phyloP scores from a whole-genome alignment of 352 stramenopile species.

The Plasmopara muralis region DNA sequence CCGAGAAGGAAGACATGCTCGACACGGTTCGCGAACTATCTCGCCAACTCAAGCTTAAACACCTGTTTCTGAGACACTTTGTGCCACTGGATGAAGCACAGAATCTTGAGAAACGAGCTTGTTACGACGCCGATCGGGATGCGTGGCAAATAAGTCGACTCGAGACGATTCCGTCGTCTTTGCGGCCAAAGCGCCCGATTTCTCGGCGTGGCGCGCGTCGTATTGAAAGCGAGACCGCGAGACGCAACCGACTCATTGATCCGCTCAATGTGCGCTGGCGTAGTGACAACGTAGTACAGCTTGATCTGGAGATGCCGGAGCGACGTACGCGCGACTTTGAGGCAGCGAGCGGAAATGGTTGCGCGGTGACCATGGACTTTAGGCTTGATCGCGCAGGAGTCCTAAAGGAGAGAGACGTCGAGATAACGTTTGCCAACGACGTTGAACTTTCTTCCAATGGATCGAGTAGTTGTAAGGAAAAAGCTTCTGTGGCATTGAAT shows the following conservation, averaged over 20 bases:
- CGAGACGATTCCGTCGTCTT: constrained; percentile 48
- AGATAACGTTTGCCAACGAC: too few species aligned
- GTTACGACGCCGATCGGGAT: constrained; percentile 87
- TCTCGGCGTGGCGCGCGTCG: constrained; percentile 54
- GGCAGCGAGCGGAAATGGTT: constrained; percentile 4
- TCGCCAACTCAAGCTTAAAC: constrained; percentile 93
- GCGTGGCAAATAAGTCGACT: constrained; percentile 81
- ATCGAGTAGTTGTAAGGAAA: too few species aligned
- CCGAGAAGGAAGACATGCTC: constrained; percentile 93
- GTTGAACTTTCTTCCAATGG: too few species aligned
- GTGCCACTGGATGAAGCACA: constrained; percentile 64
- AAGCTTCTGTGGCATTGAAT: too few species aligned
- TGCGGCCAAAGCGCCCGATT: constrained; percentile 53
- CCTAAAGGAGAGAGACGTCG: too few species aligned
- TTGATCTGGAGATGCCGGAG: constrained; percentile 88
- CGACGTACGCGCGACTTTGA: constrained; percentile 78
- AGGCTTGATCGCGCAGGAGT: too few species aligned
- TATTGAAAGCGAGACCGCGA: constrained; percentile 90
- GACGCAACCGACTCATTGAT: constrained; percentile 74
- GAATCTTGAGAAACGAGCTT: constrained; percentile 71
- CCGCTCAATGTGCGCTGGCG: constrained; percentile 85
- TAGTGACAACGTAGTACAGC: constrained; percentile 84
- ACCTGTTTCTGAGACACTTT: constrained; percentile 88
- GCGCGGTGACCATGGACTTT: too few species aligned
- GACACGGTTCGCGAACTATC: constrained; percentile 92